phyloP scores from a whole-genome alignment of 2,329 filamentous ascomycete species.

The Knoxdaviesia capensis region DNA sequence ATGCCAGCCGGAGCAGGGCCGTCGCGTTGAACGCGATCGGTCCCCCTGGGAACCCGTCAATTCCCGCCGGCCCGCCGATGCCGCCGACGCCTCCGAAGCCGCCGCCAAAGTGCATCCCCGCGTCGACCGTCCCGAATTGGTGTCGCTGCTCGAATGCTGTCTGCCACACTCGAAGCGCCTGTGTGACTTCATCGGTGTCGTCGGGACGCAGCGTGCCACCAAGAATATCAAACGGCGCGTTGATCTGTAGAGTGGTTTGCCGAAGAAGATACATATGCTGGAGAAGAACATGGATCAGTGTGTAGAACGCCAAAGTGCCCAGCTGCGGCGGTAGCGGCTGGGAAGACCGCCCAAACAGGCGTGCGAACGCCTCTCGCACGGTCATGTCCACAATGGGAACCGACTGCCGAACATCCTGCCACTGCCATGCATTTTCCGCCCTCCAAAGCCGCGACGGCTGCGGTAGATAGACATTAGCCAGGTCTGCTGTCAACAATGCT shows the following conservation, averaged over 20 bases:
- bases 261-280: constrained; percentile 54
- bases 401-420: constrained; percentile 34
- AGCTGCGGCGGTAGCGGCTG: constrained; percentile 27
- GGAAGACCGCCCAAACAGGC: constrained; percentile 29
- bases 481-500: constrained; percentile 12
- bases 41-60: constrained; percentile 32
- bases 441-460: constrained; percentile 35
- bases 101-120: constrained; percentile 18
- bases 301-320: constrained; percentile 46
- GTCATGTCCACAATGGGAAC: constrained; percentile 29
- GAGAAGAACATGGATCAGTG: constrained; percentile 50
- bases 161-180: constrained; percentile 37
- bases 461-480: constrained; percentile 22
- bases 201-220: constrained; percentile 28
- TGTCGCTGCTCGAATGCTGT: constrained; percentile 35
- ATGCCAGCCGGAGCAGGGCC: constrained; percentile 37
- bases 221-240: constrained; percentile 25
- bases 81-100: too few relatives aligned
- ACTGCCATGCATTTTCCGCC: constrained; percentile 36
- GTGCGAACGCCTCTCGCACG: constrained; percentile 34
- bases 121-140: constrained; percentile 27
- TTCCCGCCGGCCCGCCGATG: constrained; percentile 4
- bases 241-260: constrained; percentile 33
- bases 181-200: constrained; percentile 34
- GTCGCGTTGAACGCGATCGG: constrained; percentile 48